phyloP scores from a whole-genome alignment of 345 rosid species.

The Gossypium ekmanianum region DNA sequence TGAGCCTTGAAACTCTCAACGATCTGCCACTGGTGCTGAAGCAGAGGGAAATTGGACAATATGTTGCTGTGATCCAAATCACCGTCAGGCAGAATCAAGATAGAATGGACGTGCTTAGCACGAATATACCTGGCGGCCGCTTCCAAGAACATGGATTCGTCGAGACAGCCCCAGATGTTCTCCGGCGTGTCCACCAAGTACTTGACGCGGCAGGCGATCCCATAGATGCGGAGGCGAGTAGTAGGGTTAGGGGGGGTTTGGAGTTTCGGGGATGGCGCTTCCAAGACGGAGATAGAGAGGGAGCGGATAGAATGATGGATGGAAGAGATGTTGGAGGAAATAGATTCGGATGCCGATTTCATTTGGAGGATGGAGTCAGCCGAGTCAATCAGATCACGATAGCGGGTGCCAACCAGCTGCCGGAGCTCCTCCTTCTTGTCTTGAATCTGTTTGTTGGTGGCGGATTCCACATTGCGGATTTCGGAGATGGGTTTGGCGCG shows the following conservation, averaged over 20 bases:
- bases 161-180: constrained; percentile 94
- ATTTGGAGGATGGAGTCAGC: constrained; percentile 86
- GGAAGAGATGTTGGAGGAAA: constrained; percentile 61
- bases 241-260: constrained; percentile 29
- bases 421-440: constrained; percentile 96
- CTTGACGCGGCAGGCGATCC: constrained; percentile 86
- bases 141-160: constrained; percentile 85
- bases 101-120: constrained; percentile 73
- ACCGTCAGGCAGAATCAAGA: constrained; percentile 31
- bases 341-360: constrained; percentile 77
- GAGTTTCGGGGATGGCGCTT: constrained; percentile 55
- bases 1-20: constrained; percentile 93
- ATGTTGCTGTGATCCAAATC: constrained; percentile 51
- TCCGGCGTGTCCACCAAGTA: constrained; percentile 91
- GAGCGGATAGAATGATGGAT: constrained; percentile 55
- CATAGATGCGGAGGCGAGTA: constrained; percentile 48
- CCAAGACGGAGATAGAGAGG: constrained; percentile 47
- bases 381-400: constrained; percentile 91
- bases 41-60: constrained; percentile 69
- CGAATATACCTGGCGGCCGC: constrained; percentile 79
- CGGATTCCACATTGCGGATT: constrained; percentile 70
- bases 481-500: constrained; percentile 69
- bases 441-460: constrained; percentile 72
- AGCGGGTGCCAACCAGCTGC: constrained; percentile 82
- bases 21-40: constrained; percentile 98